phyloP scores from a whole-genome alignment of 495 filamentous ascomycete species.

The Clavariopsis aquatica region DNA sequence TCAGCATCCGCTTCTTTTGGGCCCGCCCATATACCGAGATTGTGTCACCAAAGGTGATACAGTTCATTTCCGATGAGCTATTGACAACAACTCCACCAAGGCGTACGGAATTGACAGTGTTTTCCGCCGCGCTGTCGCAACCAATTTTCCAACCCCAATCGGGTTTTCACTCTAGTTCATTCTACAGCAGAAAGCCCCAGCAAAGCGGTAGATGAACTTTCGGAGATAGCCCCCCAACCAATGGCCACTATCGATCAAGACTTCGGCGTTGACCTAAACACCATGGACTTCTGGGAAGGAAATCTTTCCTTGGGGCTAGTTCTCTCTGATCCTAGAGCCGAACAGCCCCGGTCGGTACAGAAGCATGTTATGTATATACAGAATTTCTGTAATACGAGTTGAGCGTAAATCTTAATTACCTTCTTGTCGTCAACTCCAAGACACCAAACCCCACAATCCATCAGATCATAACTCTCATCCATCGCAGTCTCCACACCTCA shows the following conservation, averaged over 20 bases:
- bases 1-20: conserved; percentile 22
- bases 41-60: conserved; percentile 27
- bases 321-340: conserved; percentile 18
- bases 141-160: conserved; percentile 15
- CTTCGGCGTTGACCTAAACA: conserved; percentile 15
- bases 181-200: conserved; percentile 8
- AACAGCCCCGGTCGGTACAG: conserved; percentile 12
- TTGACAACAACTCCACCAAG: conserved; percentile 29
- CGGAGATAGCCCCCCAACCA: conserved; percentile 14
- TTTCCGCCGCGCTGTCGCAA: conserved; percentile 12
- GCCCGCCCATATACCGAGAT: conserved; percentile 22
- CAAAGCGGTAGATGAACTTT: conserved; percentile 15
- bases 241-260: conserved; percentile 27
- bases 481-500: conserved; percentile 10
- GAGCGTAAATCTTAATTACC: conserved; percentile 9
- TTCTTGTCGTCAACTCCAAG: conserved; percentile 30
- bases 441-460: conserved; percentile 32
- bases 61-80: conserved; percentile 26
- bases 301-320: conserved; percentile 25
- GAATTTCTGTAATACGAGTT: conserved; percentile 23
- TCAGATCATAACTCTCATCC: conserved; percentile 27
- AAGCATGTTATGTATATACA: conserved; percentile 24
- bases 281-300: conserved; percentile 29
- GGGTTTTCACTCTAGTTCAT: conserved; percentile 20
- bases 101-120: conserved; percentile 17